Conservation (phyloP, 306 rosid genomes). For the Cucumis hystrix region DNA sequence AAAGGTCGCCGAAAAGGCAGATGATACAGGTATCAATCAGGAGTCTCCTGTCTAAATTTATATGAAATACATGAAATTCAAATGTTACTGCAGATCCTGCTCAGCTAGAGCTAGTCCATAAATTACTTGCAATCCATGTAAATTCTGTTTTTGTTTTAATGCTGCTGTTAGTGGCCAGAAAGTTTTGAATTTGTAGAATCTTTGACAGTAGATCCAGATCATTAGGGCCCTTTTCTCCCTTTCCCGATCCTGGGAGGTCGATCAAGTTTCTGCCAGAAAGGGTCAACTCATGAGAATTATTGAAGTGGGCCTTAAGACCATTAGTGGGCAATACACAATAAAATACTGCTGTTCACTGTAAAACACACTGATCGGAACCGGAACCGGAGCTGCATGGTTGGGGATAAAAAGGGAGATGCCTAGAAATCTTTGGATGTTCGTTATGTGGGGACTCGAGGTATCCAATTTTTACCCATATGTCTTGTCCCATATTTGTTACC, state of each 20-base stretch:
- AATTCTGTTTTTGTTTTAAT: background rate
- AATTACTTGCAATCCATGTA: background rate
- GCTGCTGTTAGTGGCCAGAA: background rate
- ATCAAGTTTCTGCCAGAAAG: background rate
- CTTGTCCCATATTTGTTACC: background rate
- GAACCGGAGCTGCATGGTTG: background rate
- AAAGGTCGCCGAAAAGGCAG: constrained; percentile 36
- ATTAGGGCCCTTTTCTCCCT: background rate
- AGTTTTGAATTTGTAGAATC: background rate
- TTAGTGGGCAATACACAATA: background rate
- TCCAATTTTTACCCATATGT: background rate
- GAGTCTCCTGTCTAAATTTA: background rate
- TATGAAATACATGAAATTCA: background rate
- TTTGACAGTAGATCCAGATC: background rate
- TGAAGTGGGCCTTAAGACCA: background rate
- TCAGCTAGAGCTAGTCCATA: background rate
- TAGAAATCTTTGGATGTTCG: background rate
- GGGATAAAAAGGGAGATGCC: background rate
- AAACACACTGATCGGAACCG: background rate
- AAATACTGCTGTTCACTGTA: background rate
- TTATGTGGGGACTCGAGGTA: background rate
- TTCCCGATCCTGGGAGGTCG: background rate
- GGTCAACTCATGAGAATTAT: background rate
- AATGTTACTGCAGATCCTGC: background rate
- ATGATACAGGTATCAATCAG: constrained; percentile 6